Base-by-base conservation (phyloP, 2,329 filamentous ascomycete genomes). In the Exophiala phaeomuriformis region DNA sequence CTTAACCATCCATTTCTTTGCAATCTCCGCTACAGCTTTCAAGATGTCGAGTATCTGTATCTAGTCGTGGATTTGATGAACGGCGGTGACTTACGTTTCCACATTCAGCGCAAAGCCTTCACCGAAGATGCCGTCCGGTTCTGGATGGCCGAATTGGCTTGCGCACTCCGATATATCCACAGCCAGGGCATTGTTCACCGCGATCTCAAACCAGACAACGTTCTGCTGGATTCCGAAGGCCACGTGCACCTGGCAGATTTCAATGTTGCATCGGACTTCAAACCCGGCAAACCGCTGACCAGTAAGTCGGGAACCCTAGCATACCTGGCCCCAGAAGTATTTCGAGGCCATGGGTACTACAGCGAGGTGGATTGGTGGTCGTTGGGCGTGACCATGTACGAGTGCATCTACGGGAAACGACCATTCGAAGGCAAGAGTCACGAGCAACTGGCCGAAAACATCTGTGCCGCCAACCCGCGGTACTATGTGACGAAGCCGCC, bases 391-490 rank as follows among this genome's bases (percentile, higher is more conserved):
- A 80, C 95, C n/a, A 97, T 97, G 70, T 98, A 96, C 70, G 93
- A 98, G 71, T 97, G 93, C 78, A 96, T 98, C 61, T 98, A 97
- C 75, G 95, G 94, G 74, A 97, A 95, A 88, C 82, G 93, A 64
- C 93, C 93, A 27, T 98, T 97, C 61, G 90, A 96, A 66, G 91
- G 89, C 49, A 88, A 84, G 63, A 90, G 84, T 45, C 90, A 96
- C 67, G 84, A 88, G 51, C 81, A 83, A 4, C 76, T 98, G 46
- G 85, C 86, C 63, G 82, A 84, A 58, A 83, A 88, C 61, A 94
- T 98, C 65, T 81, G 85, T 63, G 87, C 84, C 64, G 88, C 85
- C 8, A 84, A 82, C 58, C 90, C 90, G 2, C 89, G 87, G 64
- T 97, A 88, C 67, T 91, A 88, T n/a, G 82, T 95, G 60, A 98